Percentiles rank a stretch among this genome's conserved stretches.
These are phyloP conservation scores for Podospora anserina DNA, from an alignment of 495 filamentous ascomycete species.

Conservation along the genomic window DNA sequence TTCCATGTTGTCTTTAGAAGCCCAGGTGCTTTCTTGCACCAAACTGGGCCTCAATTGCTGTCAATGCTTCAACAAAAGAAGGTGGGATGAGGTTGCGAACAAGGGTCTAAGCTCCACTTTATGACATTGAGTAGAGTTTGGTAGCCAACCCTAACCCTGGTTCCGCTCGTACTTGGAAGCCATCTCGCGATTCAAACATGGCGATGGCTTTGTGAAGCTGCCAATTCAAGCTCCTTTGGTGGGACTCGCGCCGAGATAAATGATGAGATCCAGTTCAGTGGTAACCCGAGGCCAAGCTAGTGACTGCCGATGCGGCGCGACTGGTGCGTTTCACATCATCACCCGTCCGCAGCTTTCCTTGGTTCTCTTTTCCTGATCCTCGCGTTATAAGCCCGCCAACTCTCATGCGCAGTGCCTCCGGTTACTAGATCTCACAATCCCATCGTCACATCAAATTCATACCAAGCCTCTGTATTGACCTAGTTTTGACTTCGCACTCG, in stretches of 20 bases:
- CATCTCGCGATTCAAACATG: not conserved
- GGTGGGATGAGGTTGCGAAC: not conserved
- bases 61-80: not conserved
- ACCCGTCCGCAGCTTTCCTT: not conserved
- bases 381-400: not conserved
- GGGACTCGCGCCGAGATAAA: no score
- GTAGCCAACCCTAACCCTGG: constrained; percentile 13
- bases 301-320: not conserved
- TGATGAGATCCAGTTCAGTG: not conserved
- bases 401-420: not conserved
- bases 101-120: constrained; percentile 8
- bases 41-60: not conserved
- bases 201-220: not conserved
- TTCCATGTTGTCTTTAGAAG: constrained; percentile 23
- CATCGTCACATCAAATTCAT: not conserved
- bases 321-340: constrained; percentile 8
- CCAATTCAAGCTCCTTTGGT: not conserved
- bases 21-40: not conserved
- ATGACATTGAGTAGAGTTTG: not conserved
- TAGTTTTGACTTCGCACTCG: not conserved
- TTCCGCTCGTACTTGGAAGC: not conserved
- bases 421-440: not conserved
- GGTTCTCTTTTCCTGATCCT: not conserved
- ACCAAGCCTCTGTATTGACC: not conserved
- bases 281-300: not conserved